These are phyloP conservation scores for Batrachochytrium dendrobatidis DNA, from an alignment of 371 early-diverging fungal genomes.

Conservation along the genomic window DNA sequence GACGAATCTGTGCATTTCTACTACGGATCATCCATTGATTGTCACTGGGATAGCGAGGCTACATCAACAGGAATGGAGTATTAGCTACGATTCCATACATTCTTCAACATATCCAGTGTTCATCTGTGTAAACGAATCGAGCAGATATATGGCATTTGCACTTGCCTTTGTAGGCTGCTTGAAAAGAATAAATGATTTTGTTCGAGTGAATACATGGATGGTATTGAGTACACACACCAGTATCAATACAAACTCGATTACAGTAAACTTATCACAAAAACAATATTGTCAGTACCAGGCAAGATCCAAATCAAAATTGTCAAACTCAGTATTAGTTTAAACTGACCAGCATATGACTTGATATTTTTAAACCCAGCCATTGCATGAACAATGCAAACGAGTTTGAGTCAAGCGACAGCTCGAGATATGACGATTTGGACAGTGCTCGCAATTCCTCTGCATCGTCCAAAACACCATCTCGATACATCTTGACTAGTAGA, in stretches of 20 bases:
- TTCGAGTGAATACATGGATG: conserved; percentile 9
- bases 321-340: too few relatives aligned
- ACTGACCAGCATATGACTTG: too few relatives aligned
- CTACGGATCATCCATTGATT: neutral
- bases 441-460: neutral
- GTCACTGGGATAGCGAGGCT: neutral
- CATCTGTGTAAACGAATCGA: too few relatives aligned
- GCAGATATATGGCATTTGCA: neutral
- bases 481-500: neutral
- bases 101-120: too few relatives aligned
- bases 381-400: too few relatives aligned
- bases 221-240: conserved; percentile 10
- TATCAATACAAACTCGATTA: neutral
- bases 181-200: conserved; percentile 10
- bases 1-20: neutral
- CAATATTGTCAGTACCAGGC: neutral
- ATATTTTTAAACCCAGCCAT: too few relatives aligned
- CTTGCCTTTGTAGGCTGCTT: conserved; percentile 10
- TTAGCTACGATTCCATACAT: neutral
- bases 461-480: neutral
- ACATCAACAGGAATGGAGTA: neutral
- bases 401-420: neutral
- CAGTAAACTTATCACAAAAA: neutral
- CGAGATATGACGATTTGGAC: too few relatives aligned
- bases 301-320: neutral